phyloP scores from a whole-genome alignment of 2,329 filamentous ascomycete species.

The Colletotrichum horii region DNA sequence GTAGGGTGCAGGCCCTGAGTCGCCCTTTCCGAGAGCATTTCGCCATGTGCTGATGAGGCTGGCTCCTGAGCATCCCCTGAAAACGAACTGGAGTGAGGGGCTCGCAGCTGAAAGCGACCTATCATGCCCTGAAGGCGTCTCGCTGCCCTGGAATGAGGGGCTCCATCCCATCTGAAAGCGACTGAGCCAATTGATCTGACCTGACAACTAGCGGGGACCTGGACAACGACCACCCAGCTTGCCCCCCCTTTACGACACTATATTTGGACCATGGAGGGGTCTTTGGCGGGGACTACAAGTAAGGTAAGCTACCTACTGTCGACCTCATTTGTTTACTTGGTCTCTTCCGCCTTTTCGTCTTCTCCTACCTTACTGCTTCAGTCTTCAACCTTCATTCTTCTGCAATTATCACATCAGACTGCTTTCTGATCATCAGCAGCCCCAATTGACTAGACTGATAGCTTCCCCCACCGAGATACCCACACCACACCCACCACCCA shows the following conservation, averaged over 20 bases:
- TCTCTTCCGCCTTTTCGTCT: slow-evolving; percentile 7
- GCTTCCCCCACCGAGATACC: neutral
- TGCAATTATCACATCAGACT: neutral
- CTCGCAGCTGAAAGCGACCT: slow-evolving; percentile 12
- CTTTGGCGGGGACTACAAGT: slow-evolving; percentile 21
- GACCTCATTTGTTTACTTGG: slow-evolving; percentile 3
- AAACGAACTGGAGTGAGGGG: slow-evolving; percentile 15
- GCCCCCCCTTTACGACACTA: slow-evolving; percentile 11
- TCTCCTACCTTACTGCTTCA: neutral
- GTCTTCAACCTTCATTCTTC: neutral
- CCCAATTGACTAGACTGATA: neutral
- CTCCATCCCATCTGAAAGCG: slow-evolving; percentile 10
- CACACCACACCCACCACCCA: slow-evolving; percentile 18
- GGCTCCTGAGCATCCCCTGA: slow-evolving; percentile 2
- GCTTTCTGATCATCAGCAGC: neutral
- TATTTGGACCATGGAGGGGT: slow-evolving; percentile 20
- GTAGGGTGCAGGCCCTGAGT: neutral
- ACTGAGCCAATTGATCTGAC: slow-evolving; percentile 5
- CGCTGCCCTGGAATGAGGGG: slow-evolving; percentile 12
- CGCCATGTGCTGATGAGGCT: slow-evolving; percentile 12
- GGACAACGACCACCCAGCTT: slow-evolving; percentile 10
- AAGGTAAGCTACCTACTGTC: slow-evolving; percentile 11
- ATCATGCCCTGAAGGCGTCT: slow-evolving; percentile 15
- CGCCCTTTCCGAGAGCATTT: neutral
- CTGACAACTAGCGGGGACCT: slow-evolving; percentile 14